A percentile compares a stretch with the other conserved stretches of the same genome.
Evolutionary conservation across 306 rosid genomes (phyloP).

Genomic region (Canavalia gladiata): DNA sequence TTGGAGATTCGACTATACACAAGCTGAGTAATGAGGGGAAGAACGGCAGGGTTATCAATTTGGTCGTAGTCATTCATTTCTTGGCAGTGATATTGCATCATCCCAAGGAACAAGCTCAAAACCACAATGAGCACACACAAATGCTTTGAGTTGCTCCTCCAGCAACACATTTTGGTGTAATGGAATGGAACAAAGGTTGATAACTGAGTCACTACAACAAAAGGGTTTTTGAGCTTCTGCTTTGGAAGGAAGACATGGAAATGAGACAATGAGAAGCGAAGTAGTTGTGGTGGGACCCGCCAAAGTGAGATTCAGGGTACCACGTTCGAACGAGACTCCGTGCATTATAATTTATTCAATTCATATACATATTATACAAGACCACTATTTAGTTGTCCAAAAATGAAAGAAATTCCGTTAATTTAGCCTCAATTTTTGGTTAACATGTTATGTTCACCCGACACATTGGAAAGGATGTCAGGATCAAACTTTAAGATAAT

Average conservation of each 20-base stretch:
- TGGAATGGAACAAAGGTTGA: not conserved
- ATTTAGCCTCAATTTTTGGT: constrained; percentile 35
- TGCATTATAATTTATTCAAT: not conserved
- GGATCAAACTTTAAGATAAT: too few relatives aligned
- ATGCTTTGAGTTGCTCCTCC: constrained; percentile 47
- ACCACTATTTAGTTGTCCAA: constrained; percentile 25
- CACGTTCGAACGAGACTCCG: constrained; percentile 56
- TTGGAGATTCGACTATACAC: constrained; percentile 71
- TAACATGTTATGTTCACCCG: not conserved
- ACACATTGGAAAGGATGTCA: too few relatives aligned
- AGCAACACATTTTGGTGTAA: constrained; percentile 16
- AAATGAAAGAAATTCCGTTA: constrained; percentile 20
- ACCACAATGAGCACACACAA: constrained; percentile 48
- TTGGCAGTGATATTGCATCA: constrained; percentile 56
- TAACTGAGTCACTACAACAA: not conserved
- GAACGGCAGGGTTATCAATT: constrained; percentile 69
- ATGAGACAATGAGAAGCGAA: constrained; percentile 1
- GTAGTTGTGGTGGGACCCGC: constrained; percentile 49
- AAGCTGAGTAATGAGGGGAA: constrained; percentile 71
- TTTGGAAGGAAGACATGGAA: not conserved
- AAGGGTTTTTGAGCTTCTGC: constrained; percentile 1
- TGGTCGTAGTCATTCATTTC: constrained; percentile 60
- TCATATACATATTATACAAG: not conserved
- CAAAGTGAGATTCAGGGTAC: constrained; percentile 36
- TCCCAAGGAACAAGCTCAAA: constrained; percentile 55